Evolutionary conservation across 2,329 filamentous ascomycete species (phyloP), one percentile per base, ranked within the genome.

Genomic region (Proliferodiscus dingleyae): DNA sequence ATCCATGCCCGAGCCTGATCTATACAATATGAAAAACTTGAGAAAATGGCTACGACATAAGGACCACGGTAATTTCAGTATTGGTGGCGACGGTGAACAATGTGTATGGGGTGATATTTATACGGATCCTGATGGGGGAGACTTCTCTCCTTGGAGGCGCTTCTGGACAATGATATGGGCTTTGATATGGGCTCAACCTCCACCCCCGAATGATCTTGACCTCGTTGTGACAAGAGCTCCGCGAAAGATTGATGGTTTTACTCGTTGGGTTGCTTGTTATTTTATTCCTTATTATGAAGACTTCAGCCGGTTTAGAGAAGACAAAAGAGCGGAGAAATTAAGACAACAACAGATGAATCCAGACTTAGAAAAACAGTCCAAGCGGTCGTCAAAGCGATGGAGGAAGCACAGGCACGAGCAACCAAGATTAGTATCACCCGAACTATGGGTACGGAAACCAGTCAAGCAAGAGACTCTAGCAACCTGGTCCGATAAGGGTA

Each of bases 61-160:
- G 16, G 34, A 37, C 3, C 10, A 13, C 9, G 34, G 40, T 16
- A 23, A 46, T 15, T 23, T 42, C 6, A 24, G 30, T n/a, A 46
- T 50, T 8, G 23, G 21, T 5, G 47, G 47, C 13, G 21, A 16
- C 4, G 39, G 39, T 1, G 38, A 40, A 15, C n/a, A 43, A 19
- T 4, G 37, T 18, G 39, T 39, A 1, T 49, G 47, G 47, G 47
- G 47, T 8, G 13, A 43, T 4, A 11, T 46, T 8, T 49, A 43
- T 18, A 9, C 13, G 1, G 28, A 37, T 13, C 9, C 13, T 5
- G 34, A 32, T 11, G 24, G 21, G 7, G 16, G 8, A 15, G 11
- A 7, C 16, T 37, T 37, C 15, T 29, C 32, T 13, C 38, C 29
- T 23, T 19, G n/a, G 13, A 16, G 26, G 29, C 21, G 24, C 8